Percentiles rank a stretch among this genome's conserved stretches.
These are phyloP conservation scores for Claviceps cyperi DNA, from an alignment of 2,329 filamentous ascomycete species.

Conservation along the genomic window DNA sequence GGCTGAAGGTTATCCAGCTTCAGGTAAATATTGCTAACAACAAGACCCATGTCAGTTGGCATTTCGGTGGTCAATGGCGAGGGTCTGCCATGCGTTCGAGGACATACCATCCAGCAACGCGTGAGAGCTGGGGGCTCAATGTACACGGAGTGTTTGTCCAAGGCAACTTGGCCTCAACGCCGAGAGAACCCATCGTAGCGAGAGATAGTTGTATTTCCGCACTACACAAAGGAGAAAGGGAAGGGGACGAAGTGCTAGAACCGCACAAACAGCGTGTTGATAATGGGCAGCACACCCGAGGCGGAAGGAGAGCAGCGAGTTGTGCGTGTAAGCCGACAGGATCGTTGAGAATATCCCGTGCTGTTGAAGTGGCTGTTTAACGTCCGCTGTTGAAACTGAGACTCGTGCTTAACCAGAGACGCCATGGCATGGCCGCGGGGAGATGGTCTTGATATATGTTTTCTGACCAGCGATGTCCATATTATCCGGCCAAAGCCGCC, in stretches of 20 bases:
- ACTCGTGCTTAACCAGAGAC: background rate
- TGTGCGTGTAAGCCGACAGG: background rate
- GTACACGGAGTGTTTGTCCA: slow-evolving; percentile 62
- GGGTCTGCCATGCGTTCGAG: background rate
- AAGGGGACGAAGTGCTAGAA: background rate
- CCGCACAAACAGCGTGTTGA: background rate
- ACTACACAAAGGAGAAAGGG: background rate
- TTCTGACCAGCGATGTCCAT: background rate
- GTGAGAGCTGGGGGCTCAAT: slow-evolving; percentile 50
- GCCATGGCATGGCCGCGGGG: background rate
- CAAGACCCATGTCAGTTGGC: background rate
- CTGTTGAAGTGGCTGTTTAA: background rate
- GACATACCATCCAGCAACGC: slow-evolving; percentile 55
- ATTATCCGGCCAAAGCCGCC: slow-evolving; percentile 6
- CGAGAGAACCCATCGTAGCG: slow-evolving; percentile 26
- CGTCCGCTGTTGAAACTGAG: background rate
- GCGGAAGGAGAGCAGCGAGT: background rate
- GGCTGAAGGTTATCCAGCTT: slow-evolving; percentile 80
- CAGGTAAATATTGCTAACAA: slow-evolving; percentile 55
- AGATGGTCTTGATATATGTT: slow-evolving; percentile 6
- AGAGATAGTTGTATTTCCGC: background rate
- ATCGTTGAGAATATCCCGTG: slow-evolving; percentile 1
- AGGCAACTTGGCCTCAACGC: slow-evolving; percentile 29
- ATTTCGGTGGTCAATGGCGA: background rate
- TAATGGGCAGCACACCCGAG: background rate